Conservation (phyloP, 495 filamentous ascomycete species). For the Astrothelium macrocarpum region DNA sequence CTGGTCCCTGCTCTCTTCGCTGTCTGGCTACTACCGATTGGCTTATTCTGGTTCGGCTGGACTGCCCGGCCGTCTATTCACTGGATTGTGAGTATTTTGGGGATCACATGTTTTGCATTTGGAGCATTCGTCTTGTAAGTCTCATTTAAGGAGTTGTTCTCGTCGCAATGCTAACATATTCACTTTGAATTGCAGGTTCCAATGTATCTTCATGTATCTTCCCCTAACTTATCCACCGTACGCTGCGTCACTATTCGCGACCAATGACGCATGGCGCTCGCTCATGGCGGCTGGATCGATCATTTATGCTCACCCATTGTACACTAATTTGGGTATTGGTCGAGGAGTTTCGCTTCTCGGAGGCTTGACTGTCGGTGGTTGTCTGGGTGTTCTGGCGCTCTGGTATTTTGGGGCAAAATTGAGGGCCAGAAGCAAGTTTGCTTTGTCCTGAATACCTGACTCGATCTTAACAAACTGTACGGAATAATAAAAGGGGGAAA, state of each 20-base stretch:
- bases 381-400: slow-evolving; percentile 25
- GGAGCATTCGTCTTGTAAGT: not conserved
- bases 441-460: not conserved
- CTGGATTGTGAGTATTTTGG: slow-evolving; percentile 40
- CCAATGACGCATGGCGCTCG: slow-evolving; percentile 47
- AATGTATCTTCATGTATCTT: slow-evolving; percentile 45
- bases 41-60: slow-evolving; percentile 48
- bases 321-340: slow-evolving; percentile 45
- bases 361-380: slow-evolving; percentile 44
- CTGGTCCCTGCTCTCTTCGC: slow-evolving; percentile 45
- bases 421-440: slow-evolving; percentile 7
- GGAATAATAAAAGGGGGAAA: not conserved
- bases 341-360: slow-evolving; percentile 43
- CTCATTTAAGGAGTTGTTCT: not conserved
- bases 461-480: not conserved
- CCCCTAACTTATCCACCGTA: slow-evolving; percentile 51
- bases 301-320: slow-evolving; percentile 46
- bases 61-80: slow-evolving; percentile 43
- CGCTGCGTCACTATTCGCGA: slow-evolving; percentile 47
- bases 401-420: slow-evolving; percentile 9
- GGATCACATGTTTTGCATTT: not conserved
- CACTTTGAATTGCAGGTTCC: not conserved
- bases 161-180: not conserved
- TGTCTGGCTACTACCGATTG: slow-evolving; percentile 42
- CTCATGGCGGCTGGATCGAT: slow-evolving; percentile 45